Conservation (phyloP, 192 early-diverging fungal species). For the Spizellomyces punctatus region DNA sequence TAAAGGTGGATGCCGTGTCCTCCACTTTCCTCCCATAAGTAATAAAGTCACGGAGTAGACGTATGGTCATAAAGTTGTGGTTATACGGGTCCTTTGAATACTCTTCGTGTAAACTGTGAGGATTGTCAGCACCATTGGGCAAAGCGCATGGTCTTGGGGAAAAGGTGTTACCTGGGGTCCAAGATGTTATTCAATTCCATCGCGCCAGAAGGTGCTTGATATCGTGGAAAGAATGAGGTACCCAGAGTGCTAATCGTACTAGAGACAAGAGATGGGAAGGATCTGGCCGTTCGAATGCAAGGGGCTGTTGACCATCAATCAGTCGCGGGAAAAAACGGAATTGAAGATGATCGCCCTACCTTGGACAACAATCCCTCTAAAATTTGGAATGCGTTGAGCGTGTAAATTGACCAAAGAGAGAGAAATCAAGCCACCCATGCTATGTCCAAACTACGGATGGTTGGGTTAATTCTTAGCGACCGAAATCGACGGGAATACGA, state of each 20-base stretch:
- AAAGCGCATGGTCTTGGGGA: no score
- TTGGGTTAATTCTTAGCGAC: no score
- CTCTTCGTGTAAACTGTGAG: not conserved
- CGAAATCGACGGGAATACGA: no score
- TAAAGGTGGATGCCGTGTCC: not conserved
- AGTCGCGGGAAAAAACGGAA: no score
- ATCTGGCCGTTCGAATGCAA: constrained; percentile 1
- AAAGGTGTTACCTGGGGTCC: no score
- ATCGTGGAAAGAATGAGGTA: no score
- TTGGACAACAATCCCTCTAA: constrained; percentile 42
- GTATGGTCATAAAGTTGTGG: constrained; percentile 56
- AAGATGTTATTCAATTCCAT: no score
- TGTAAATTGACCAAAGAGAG: constrained; percentile 24
- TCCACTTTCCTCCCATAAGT: constrained; percentile 26
- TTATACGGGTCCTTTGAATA: constrained; percentile 37
- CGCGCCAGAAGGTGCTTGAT: no score
- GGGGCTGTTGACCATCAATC: not conserved
- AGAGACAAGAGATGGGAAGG: not conserved
- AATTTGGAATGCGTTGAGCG: constrained; percentile 46
- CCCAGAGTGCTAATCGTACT: not conserved
- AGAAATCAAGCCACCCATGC: constrained; percentile 30
- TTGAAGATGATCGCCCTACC: no score
- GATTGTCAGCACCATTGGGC: no score
- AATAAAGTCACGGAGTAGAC: constrained; percentile 49
- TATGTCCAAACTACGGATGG: constrained; percentile 42